phyloP scores from a whole-genome alignment of 108 stramenopile species.

The Mediolabrus comicus region DNA sequence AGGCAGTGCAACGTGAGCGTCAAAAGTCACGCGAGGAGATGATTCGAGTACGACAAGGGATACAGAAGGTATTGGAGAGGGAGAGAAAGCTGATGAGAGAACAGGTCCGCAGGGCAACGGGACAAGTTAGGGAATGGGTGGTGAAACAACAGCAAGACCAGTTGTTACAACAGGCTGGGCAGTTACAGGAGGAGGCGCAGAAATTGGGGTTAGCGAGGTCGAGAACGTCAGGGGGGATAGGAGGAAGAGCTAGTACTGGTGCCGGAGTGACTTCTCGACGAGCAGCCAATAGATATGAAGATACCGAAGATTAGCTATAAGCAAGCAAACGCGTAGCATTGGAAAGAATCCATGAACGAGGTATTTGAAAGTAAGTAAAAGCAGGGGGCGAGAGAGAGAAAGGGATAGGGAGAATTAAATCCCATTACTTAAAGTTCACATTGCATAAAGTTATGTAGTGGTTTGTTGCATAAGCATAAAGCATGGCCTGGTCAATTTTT shows the following conservation, averaged over 20 bases:
- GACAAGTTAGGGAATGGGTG: constrained; percentile 38
- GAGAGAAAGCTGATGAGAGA: constrained; percentile 46
- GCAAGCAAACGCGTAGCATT: not conserved
- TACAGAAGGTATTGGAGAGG: constrained; percentile 33
- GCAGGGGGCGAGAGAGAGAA: not conserved
- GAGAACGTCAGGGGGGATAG: not conserved
- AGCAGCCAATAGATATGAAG: not conserved
- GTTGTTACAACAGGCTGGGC: constrained; percentile 22
- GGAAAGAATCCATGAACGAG: not conserved
- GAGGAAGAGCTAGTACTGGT: constrained; percentile 1
- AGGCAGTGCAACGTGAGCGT: constrained; percentile 10
- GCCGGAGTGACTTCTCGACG: not conserved
- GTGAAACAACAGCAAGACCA: constrained; percentile 33
- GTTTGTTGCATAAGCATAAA: too few relatives aligned
- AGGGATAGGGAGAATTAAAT: not conserved
- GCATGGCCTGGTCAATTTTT: too few relatives aligned
- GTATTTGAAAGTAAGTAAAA: not conserved
- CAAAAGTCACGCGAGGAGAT: constrained; percentile 28
- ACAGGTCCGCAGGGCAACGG: constrained; percentile 31
- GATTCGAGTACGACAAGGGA: constrained; percentile 26
- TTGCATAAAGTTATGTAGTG: too few relatives aligned
- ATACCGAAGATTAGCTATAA: not conserved
- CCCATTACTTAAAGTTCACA: not conserved
- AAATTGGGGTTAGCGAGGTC: constrained; percentile 1
- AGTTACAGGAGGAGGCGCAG: constrained; percentile 29